Base-by-base conservation (phyloP, 2,329 filamentous ascomycete genomes). In the Hypoxylon sp. region DNA sequence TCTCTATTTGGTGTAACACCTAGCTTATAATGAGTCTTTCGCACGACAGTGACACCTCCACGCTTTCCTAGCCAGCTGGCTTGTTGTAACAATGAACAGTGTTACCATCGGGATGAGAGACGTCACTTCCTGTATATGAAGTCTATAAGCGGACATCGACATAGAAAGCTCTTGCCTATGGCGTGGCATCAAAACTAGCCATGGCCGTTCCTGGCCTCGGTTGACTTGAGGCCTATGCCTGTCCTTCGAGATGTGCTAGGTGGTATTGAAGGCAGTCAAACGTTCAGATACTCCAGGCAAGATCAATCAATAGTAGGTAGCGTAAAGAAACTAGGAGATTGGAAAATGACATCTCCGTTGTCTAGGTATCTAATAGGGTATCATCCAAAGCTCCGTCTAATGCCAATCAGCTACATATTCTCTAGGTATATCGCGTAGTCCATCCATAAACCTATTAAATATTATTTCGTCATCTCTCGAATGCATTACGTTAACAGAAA, bases 361-460 rank as follows among this genome's bases (percentile, higher is more conserved):
- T 62, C 39, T 68, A n/a, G n/a, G n/a, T n/a, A 65, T 61, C 37
- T 37, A 56, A 21, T 37, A 59, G 65, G 65, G 65, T 68, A 65
- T 68, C 65, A 68, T 68, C 41, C 27, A 62, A 65, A 23, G 14
- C 25, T 50, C 29, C 45, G 8, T 51, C 56, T 29, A 57, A 50
- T 32, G 19, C 47, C 39, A 8, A 19, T 8, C 23, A 37, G 21
- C 6, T 43, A 30, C 16, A 39, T 21, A n/a, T 41, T 41, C 37
- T 41, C 48, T 14, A 37, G 45, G 54, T 14, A 12, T 16, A 23
- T 34, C 16, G 4, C 32, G n/a, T 12, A 50, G 16, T 14, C n/a
- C 16, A 5, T 37, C 19, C n/a, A 21, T 34, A 51, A 51, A 51
- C 11, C 29, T 14, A 48, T 39, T 41, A 47, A 54, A 48, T 14